Conservation (phyloP, 331 rosid genomes). For the Phaseolus coccineus region DNA sequence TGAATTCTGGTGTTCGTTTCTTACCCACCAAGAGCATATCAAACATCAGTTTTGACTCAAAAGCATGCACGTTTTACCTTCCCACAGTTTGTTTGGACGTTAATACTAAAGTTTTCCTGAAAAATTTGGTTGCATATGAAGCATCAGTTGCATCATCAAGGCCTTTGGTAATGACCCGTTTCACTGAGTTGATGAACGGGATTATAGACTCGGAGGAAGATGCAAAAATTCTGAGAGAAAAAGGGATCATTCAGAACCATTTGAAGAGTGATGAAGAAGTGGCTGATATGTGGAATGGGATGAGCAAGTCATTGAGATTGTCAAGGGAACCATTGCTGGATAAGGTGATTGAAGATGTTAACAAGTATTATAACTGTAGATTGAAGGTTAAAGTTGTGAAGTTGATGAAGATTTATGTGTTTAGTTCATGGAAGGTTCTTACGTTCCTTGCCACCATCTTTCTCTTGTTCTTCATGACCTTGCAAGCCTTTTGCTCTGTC, state of each 20-base stretch:
- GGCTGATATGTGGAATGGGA: slow-evolving; percentile 70
- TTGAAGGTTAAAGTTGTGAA: slow-evolving; percentile 65
- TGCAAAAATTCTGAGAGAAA: slow-evolving; percentile 59
- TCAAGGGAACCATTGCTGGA: slow-evolving; percentile 72
- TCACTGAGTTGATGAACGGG: slow-evolving; percentile 76
- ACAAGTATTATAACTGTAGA: slow-evolving; percentile 63
- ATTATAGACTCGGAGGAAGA: slow-evolving; percentile 73
- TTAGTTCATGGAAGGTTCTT: slow-evolving; percentile 65
- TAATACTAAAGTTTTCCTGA: slow-evolving; percentile 62
- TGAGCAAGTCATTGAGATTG: slow-evolving; percentile 71
- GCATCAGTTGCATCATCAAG: slow-evolving; percentile 67
- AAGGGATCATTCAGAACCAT: slow-evolving; percentile 64
- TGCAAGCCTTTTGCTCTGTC: slow-evolving; percentile 77
- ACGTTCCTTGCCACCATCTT: slow-evolving; percentile 61
- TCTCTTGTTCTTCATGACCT: slow-evolving; percentile 59
- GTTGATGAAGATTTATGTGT: slow-evolving; percentile 57
- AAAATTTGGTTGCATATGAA: slow-evolving; percentile 80
- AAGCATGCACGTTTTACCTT: slow-evolving; percentile 58
- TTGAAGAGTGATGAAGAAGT: slow-evolving; percentile 75
- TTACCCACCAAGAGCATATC: slow-evolving; percentile 53
- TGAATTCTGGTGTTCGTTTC: slow-evolving; percentile 59
- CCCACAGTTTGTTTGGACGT: slow-evolving; percentile 64
- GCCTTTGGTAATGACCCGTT: slow-evolving; percentile 66
- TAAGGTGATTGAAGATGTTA: slow-evolving; percentile 73
- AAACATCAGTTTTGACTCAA: slow-evolving; percentile 56